Evolutionary conservation across 345 rosid species (phyloP), one percentile per base, ranked within the genome.

Genomic region (Rhizophora mangle): DNA sequence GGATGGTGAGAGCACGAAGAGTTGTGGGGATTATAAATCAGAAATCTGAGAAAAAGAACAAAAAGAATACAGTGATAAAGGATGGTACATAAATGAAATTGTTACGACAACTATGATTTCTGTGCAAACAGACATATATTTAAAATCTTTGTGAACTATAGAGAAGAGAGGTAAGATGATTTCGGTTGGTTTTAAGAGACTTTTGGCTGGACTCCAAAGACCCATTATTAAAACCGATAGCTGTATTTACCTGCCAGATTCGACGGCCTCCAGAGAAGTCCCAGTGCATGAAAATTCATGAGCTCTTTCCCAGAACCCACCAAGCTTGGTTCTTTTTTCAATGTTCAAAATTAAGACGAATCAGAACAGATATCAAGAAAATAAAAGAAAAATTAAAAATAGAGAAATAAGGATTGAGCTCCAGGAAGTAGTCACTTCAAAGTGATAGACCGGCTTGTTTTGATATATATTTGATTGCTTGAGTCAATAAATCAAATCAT

Each of bases 191-290:
- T 62, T n/a, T n/a, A 8, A 3, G 24, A 13, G 39, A 20, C 6
- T 13, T 52, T 34, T 27, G 67, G 58, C 29, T 43, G 24, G 56
- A 68, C 64, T 68, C 63, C 2, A 21, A 68, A 60, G 59, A 20
- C 55, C 29, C 63, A 13, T 43, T 3, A 37, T 20, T 8, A 43
- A 43, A 57, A 68, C 54, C 21, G 63, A 22, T 16, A 22, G 49
- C 21, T 37, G 8, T 8, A 8, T 43, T 43, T 36, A 54, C 29
- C 51, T 22, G 32, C 16, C 52, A 60, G 58, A 46, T 20, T 46
- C 57, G 3, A 43, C 29, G 64, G 64, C 30, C 30, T 47, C 56
- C 46, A 68, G 46, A 60, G 64, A 46, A 39, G 30, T 59, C 49
- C 15, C 5, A 9, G 18, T 4, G 27, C 64, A 58, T 26, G 37